Conservation (phyloP, 306 rosid species). For the Rubus parviflorus region DNA sequence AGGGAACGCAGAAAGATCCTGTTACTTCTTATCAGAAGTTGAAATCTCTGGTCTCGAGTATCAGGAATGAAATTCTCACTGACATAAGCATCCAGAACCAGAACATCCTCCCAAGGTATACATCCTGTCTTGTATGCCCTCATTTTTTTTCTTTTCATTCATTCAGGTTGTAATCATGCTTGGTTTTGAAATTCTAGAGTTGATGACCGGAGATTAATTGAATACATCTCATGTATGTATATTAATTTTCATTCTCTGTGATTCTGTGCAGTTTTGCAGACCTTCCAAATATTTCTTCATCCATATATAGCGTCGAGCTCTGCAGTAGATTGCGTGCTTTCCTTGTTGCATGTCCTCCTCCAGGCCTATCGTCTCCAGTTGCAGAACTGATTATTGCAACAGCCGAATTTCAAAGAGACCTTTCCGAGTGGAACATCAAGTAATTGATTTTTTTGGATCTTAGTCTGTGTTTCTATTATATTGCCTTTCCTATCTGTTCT, state of each 20-base stretch:
- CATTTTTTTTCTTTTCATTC: not conserved
- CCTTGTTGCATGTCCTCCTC: slow-evolving; percentile 38
- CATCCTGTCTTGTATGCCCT: not conserved
- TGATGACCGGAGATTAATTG: not conserved
- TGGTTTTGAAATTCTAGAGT: not conserved
- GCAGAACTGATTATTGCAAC: slow-evolving; percentile 35
- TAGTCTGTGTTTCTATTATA: not conserved
- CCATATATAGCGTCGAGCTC: slow-evolving; percentile 36
- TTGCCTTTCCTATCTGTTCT: not conserved
- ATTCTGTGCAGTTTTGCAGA: slow-evolving; percentile 33
- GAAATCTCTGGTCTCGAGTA: slow-evolving; percentile 26
- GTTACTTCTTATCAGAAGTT: slow-evolving; percentile 28
- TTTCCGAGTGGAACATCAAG: slow-evolving; percentile 34
- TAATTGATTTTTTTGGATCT: slow-evolving; percentile 4
- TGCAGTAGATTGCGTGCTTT: slow-evolving; percentile 31
- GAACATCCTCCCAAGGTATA: slow-evolving; percentile 41
- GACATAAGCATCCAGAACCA: slow-evolving; percentile 37
- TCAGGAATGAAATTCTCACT: slow-evolving; percentile 37
- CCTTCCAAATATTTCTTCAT: slow-evolving; percentile 39
- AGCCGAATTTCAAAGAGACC: slow-evolving; percentile 35
- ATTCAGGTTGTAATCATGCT: not conserved
- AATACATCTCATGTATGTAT: not conserved
- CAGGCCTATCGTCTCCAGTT: slow-evolving; percentile 30
- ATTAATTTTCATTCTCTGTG: not conserved
- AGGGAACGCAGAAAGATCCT: slow-evolving; percentile 21